These are phyloP conservation scores for Annona cherimola DNA, from an alignment of 164 flowering plant genomes.

Conservation along the genomic window DNA sequence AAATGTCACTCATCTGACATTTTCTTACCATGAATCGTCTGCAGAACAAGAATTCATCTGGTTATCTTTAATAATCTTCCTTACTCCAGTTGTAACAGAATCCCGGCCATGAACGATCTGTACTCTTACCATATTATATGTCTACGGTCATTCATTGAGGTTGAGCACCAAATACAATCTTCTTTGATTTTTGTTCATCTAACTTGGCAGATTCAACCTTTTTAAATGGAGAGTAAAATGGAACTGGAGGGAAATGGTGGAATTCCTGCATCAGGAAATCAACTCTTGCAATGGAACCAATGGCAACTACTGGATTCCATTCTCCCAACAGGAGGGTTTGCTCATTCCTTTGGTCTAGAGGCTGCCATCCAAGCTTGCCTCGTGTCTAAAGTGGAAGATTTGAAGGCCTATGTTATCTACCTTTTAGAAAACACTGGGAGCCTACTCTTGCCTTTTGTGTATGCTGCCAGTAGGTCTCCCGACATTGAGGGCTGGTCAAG, in stretches of 20 bases:
- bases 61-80: too few species aligned
- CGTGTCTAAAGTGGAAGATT: constrained; percentile 48
- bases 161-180: background rate
- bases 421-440: constrained; percentile 79
- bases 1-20: too few species aligned
- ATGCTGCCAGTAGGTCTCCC: constrained; percentile 46
- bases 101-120: too few species aligned
- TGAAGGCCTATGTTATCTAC: constrained; percentile 45
- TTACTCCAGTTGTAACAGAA: too few species aligned
- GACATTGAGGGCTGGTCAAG: constrained; percentile 48
- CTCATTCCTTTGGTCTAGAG: constrained; percentile 91
- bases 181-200: background rate
- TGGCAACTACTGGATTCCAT: constrained; percentile 92
- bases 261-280: constrained; percentile 12
- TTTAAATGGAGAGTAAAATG: constrained; percentile 24
- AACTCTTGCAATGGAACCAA: constrained; percentile 63
- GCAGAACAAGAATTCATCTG: too few species aligned
- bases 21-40: too few species aligned
- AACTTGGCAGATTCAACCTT: background rate
- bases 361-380: constrained; percentile 71
- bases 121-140: too few species aligned
- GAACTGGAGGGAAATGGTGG: constrained; percentile 16
- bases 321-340: constrained; percentile 97
- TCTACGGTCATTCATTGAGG: too few species aligned
- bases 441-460: constrained; percentile 83